Percentiles rank a stretch among this genome's conserved stretches.
Conservation (phyloP, 2,329 filamentous ascomycete species). For the Coniosporium tulheliwenetii region DNA sequence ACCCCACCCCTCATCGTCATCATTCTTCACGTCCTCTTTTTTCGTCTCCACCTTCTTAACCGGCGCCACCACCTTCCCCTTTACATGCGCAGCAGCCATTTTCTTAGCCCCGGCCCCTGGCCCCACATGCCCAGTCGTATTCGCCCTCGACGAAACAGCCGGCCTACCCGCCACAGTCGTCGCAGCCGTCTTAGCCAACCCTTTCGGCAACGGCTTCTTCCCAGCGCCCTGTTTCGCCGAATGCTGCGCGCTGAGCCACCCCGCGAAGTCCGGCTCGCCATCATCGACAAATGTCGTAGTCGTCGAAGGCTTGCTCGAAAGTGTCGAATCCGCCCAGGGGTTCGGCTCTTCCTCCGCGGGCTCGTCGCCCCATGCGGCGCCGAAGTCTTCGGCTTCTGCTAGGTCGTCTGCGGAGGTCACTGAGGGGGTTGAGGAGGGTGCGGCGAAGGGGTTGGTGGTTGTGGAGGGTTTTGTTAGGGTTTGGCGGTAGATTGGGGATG, state of each 20-base stretch:
- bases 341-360: conserved; percentile 27
- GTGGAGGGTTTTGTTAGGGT: conserved; percentile 32
- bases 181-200: conserved; percentile 45
- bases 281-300: conserved; percentile 53
- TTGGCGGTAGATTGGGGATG: conserved; percentile 45
- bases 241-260: conserved; percentile 80
- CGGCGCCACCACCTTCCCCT: conserved; percentile 8
- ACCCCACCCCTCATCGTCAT: conserved; percentile 25
- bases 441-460: conserved; percentile 9
- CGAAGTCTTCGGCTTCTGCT: conserved; percentile 40
- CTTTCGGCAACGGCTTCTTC: conserved; percentile 67
- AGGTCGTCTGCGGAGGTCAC: conserved; percentile 10
- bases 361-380: conserved; percentile 60
- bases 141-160: conserved; percentile 13
- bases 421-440: conserved; percentile 8
- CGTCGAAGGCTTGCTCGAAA: conserved; percentile 15
- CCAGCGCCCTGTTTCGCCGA: conserved; percentile 46
- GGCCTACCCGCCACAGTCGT: conserved; percentile 20
- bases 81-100: conserved; percentile 7
- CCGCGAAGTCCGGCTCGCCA: conserved; percentile 86
- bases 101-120: conserved; percentile 4
- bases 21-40: conserved; percentile 14
- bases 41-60: conserved; percentile 11
- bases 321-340: neutral
- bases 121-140: conserved; percentile 11